A percentile compares a stretch with the other conserved stretches of the same genome.
Conservation (phyloP, 2,329 filamentous ascomycete species). For the Sphaceloma murrayae region DNA sequence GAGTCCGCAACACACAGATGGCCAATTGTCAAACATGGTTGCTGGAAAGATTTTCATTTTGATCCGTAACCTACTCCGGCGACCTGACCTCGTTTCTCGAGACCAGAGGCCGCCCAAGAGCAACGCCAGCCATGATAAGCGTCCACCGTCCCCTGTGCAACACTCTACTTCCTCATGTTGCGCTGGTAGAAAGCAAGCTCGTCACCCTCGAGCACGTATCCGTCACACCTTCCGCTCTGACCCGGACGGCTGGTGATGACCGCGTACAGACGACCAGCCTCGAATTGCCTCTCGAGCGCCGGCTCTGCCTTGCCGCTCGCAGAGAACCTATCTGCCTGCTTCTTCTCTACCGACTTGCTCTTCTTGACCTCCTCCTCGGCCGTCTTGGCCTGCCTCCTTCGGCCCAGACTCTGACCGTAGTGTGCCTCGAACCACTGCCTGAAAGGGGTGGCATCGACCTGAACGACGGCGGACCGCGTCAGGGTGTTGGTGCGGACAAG, state of each 20-base stretch:
- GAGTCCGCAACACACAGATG: no score
- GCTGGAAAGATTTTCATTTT: conserved; percentile 12
- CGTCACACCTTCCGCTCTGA: conserved; percentile 92
- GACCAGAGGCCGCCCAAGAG: neutral
- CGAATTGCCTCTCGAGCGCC: conserved; percentile 95
- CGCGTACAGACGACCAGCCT: conserved; percentile 95
- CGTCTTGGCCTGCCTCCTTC: conserved; percentile 75
- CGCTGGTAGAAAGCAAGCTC: conserved; percentile 99
- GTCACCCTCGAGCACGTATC: conserved; percentile 98
- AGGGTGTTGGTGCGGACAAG: conserved; percentile 99
- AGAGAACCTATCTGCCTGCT: conserved; percentile 82
- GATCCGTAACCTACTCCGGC: conserved; percentile 5
- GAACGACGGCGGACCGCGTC: conserved; percentile 96
- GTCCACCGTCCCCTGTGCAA: neutral
- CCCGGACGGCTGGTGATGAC: conserved; percentile 87
- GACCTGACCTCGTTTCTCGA: conserved; percentile 3
- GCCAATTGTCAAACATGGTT: neutral
- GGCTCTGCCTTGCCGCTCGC: conserved; percentile 83
- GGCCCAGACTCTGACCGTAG: conserved; percentile 86
- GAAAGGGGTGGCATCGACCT: conserved; percentile 98
- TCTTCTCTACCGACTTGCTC: conserved; percentile 91
- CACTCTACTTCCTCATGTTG: conserved; percentile 90
- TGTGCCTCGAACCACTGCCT: conserved; percentile 99
- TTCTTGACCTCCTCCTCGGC: conserved; percentile 67
- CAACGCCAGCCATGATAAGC: conserved; percentile 15